Conservation (phyloP, 352 stramenopile species). For the Phytophthora crassamura region DNA sequence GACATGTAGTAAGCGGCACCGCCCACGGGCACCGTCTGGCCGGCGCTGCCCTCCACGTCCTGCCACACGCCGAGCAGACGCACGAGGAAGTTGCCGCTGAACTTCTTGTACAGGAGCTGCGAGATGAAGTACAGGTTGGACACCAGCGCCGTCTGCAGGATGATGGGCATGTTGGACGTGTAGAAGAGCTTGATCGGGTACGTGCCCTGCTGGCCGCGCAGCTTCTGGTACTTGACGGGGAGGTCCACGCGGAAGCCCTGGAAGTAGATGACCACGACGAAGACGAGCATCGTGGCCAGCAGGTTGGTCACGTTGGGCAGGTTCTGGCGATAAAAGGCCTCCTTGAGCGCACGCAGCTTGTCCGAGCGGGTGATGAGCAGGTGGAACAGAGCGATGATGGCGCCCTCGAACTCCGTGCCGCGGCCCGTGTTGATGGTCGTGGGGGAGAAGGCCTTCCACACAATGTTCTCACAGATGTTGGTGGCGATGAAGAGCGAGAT, state of each 20-base stretch:
- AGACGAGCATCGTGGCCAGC: slow-evolving; percentile 98
- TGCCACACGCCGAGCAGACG: slow-evolving; percentile 98
- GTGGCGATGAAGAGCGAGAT: slow-evolving; percentile 99
- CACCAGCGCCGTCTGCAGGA: slow-evolving; percentile 98
- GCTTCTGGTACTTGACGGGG: slow-evolving; percentile 99
- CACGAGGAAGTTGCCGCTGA: slow-evolving; percentile 98
- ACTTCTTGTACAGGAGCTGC: slow-evolving; percentile 99
- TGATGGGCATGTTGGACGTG: slow-evolving; percentile 99
- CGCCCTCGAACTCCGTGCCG: slow-evolving; percentile 99
- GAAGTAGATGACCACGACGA: slow-evolving; percentile 99
- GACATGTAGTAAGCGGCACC: slow-evolving; percentile 99
- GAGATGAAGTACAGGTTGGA: slow-evolving; percentile 99
- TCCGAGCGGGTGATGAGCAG: slow-evolving; percentile 98
- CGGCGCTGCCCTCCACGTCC: slow-evolving; percentile 94
- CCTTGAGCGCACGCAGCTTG: slow-evolving; percentile 97
- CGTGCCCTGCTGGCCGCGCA: slow-evolving; percentile 98
- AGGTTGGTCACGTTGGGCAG: slow-evolving; percentile 99
- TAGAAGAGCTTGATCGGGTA: slow-evolving; percentile 99
- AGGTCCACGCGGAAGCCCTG: slow-evolving; percentile 96
- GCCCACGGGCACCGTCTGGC: slow-evolving; percentile 96
- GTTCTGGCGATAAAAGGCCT: slow-evolving; percentile 99
- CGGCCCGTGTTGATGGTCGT: slow-evolving; percentile 99
- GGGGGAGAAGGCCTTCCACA: slow-evolving; percentile 99
- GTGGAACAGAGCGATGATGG: slow-evolving; percentile 99
- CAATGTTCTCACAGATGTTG: slow-evolving; percentile 99